Evolutionary conservation across 2,329 filamentous ascomycete genomes (phyloP).

Genomic region (Neofusicoccum parvum): DNA sequence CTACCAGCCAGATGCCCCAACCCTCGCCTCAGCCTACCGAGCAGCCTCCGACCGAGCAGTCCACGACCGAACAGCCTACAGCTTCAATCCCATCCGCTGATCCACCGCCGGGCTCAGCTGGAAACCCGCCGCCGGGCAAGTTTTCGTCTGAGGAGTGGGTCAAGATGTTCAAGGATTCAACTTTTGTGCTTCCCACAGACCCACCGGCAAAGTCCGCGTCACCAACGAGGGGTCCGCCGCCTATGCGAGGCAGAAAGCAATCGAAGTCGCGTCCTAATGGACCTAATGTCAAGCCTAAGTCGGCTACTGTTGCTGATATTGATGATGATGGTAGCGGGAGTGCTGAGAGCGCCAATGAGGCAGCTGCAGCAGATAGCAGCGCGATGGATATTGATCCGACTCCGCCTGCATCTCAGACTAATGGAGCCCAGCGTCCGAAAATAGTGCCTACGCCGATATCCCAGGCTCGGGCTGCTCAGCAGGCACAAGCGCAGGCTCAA

Average conservation of each 20-base stretch:
- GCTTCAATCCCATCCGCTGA: not conserved
- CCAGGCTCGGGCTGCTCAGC: constrained; percentile 5
- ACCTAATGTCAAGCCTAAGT: constrained; percentile 8
- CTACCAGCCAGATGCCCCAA: constrained; percentile 29
- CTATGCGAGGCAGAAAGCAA: constrained; percentile 10
- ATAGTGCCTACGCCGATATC: constrained; percentile 13
- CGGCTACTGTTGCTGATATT: constrained; percentile 14
- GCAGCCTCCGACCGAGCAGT: too few species aligned
- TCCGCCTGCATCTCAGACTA: constrained; percentile 24
- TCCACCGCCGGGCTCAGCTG: not conserved
- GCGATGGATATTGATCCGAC: constrained; percentile 53
- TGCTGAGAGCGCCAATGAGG: constrained; percentile 27
- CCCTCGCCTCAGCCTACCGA: constrained; percentile 18
- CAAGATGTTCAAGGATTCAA: constrained; percentile 47
- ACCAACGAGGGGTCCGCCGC: constrained; percentile 20
- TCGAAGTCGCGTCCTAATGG: not conserved
- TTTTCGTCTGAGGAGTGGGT: constrained; percentile 48
- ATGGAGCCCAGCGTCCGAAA: constrained; percentile 28
- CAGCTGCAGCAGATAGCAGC: constrained; percentile 31
- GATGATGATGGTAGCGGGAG: constrained; percentile 2
- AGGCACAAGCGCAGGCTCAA: constrained; percentile 8
- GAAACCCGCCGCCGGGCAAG: constrained; percentile 30
- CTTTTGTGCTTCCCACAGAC: constrained; percentile 35
- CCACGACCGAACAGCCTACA: not conserved
- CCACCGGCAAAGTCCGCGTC: constrained; percentile 27